These are phyloP conservation scores for Trametes polyzona DNA, from an alignment of 1,284 basidiomycete genomes.

Conservation along the genomic window DNA sequence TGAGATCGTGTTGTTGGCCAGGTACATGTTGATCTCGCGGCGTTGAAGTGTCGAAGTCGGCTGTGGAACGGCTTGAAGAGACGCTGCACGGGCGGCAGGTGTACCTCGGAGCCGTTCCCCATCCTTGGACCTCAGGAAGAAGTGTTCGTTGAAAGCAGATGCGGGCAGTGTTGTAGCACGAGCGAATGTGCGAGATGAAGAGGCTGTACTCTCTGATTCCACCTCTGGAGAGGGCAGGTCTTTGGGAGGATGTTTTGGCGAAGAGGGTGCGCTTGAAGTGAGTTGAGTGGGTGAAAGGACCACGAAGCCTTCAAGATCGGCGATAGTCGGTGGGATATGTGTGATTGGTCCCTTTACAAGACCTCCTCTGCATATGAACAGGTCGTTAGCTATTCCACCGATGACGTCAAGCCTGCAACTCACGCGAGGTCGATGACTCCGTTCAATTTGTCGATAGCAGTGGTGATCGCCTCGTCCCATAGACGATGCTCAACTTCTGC, in stretches of 20 bases:
- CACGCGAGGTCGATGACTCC: constrained; percentile 29
- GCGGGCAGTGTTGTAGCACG: constrained; percentile 22
- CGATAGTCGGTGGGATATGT: constrained; percentile 45
- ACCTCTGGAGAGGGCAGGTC: background rate
- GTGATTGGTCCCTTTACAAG: constrained; percentile 39
- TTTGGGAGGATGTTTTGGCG: constrained; percentile 15
- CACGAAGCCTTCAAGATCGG: constrained; percentile 46
- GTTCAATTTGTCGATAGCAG: constrained; percentile 27
- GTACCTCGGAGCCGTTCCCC: constrained; percentile 16
- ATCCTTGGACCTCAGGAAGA: constrained; percentile 16
- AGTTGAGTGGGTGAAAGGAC: constrained; percentile 34
- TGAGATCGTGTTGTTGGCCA: constrained; percentile 47
- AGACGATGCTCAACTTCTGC: constrained; percentile 19
- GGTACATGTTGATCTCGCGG: constrained; percentile 24
- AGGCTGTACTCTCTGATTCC: background rate
- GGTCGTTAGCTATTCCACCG: background rate
- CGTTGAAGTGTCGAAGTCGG: background rate
- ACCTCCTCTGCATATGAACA: background rate
- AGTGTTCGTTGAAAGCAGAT: constrained; percentile 16
- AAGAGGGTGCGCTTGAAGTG: constrained; percentile 14
- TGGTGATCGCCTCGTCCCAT: constrained; percentile 27
- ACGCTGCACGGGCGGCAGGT: constrained; percentile 22
- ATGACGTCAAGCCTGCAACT: background rate
- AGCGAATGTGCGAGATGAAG: constrained; percentile 5
- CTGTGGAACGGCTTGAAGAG: constrained; percentile 8